Percentiles rank a stretch among this genome's conserved stretches.
phyloP scores from a whole-genome alignment of 768 basidiomycete genomes.

The Trametes gibbosa region DNA sequence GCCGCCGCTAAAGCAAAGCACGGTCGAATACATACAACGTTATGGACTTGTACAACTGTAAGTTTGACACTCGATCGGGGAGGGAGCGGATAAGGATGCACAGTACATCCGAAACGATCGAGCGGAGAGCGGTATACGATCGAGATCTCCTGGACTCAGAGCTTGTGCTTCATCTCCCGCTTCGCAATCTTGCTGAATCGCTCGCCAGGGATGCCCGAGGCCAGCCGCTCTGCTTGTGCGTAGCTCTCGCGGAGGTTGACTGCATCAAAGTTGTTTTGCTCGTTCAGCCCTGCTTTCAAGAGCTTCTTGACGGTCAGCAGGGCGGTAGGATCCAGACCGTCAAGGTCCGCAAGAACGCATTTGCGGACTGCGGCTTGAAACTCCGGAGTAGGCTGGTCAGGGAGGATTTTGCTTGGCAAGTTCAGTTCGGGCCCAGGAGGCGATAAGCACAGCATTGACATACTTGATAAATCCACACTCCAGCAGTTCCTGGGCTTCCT shows the following conservation, averaged over 20 bases:
- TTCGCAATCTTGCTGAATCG: conserved; percentile 56
- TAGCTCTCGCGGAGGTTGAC: conserved; percentile 69
- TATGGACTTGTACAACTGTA: no score
- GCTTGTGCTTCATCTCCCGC: conserved; percentile 66
- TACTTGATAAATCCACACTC: conserved; percentile 67
- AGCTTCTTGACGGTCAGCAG: conserved; percentile 52
- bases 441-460: conserved; percentile 9
- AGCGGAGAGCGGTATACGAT: neutral
- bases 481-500: conserved; percentile 54
- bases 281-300: conserved; percentile 52
- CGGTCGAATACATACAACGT: neutral
- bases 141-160: conserved; percentile 33
- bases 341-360: conserved; percentile 51
- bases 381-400: conserved; percentile 44
- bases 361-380: conserved; percentile 55
- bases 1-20: neutral
- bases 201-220: conserved; percentile 52
- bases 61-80: no score
- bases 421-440: conserved; percentile 4
- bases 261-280: conserved; percentile 62
- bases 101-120: neutral
- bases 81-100: conserved; percentile 1
- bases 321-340: conserved; percentile 55
- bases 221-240: conserved; percentile 64
- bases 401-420: conserved; percentile 53